Percentiles rank a stretch among this genome's conserved stretches.
phyloP scores from a whole-genome alignment of 1,284 basidiomycete species.

The Fomitiporia mediterranea region DNA sequence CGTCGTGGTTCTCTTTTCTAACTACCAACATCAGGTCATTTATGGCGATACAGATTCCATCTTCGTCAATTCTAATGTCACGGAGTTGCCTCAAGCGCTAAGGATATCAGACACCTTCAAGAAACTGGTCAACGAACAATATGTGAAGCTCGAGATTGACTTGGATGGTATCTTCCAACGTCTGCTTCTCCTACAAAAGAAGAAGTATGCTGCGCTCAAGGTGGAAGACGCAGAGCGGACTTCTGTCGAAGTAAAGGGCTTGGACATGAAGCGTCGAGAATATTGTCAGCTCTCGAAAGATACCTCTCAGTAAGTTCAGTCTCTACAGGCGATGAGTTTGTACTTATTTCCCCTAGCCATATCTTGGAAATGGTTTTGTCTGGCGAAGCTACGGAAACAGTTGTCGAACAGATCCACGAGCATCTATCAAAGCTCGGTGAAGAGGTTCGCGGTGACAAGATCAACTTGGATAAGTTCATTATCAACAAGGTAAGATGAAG shows the following conservation, averaged over 20 bases:
- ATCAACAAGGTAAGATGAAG: slow-evolving; percentile 74
- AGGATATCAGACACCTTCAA: slow-evolving; percentile 93
- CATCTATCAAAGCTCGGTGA: slow-evolving; percentile 76
- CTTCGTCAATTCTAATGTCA: slow-evolving; percentile 96
- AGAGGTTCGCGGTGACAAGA: slow-evolving; percentile 71
- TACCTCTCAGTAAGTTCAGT: slow-evolving; percentile 73
- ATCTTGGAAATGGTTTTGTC: slow-evolving; percentile 90
- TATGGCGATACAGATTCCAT: slow-evolving; percentile 99
- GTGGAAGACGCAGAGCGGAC: slow-evolving; percentile 77
- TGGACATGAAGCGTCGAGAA: slow-evolving; percentile 99
- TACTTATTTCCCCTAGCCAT: slow-evolving; percentile 46
- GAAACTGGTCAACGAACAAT: slow-evolving; percentile 93
- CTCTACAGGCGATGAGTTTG: neutral
- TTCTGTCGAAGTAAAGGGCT: slow-evolving; percentile 89
- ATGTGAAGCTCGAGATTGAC: slow-evolving; percentile 95
- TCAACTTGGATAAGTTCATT: slow-evolving; percentile 90
- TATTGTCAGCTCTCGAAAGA: slow-evolving; percentile 91
- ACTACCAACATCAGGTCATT: slow-evolving; percentile 65
- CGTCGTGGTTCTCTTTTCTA: slow-evolving; percentile 10
- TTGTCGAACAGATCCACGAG: slow-evolving; percentile 91
- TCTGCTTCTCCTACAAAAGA: slow-evolving; percentile 93
- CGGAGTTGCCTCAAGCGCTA: slow-evolving; percentile 82
- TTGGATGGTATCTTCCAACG: slow-evolving; percentile 94
- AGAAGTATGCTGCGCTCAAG: slow-evolving; percentile 98
- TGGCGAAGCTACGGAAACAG: slow-evolving; percentile 85